Evolutionary conservation across 345 rosid species (phyloP).

Genomic region (Hevea brasiliensis): DNA sequence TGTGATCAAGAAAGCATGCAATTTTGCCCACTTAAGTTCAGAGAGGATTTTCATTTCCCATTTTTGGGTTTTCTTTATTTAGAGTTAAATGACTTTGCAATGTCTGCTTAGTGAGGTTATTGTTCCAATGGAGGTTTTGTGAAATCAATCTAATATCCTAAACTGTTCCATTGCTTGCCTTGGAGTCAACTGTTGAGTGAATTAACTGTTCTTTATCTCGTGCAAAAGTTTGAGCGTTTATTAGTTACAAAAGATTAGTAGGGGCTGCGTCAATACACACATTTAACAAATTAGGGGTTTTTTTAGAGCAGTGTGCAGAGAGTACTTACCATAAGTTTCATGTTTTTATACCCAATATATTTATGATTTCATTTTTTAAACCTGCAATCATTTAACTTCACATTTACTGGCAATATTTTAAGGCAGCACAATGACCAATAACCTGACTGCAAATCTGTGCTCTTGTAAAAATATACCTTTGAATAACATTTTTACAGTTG

Average conservation of each 20-base stretch:
- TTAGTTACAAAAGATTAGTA: background rate
- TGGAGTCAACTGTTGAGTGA: background rate
- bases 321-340: background rate
- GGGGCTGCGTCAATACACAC: background rate
- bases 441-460: background rate
- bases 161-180: slow-evolving; percentile 16
- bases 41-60: background rate
- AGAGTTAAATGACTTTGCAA: background rate
- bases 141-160: background rate
- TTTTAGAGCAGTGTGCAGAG: background rate
- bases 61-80: background rate
- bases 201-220: background rate
- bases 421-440: background rate
- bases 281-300: background rate
- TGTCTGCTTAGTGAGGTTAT: background rate
- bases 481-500: background rate
- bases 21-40: background rate
- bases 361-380: background rate
- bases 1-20: too few relatives aligned
- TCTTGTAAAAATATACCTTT: background rate
- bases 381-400: background rate
- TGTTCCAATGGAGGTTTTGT: background rate
- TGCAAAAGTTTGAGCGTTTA: background rate
- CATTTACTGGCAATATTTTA: too few relatives aligned
- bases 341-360: background rate